phyloP scores from a whole-genome alignment of 768 basidiomycete species.

The Punctularia strigosozonata region DNA sequence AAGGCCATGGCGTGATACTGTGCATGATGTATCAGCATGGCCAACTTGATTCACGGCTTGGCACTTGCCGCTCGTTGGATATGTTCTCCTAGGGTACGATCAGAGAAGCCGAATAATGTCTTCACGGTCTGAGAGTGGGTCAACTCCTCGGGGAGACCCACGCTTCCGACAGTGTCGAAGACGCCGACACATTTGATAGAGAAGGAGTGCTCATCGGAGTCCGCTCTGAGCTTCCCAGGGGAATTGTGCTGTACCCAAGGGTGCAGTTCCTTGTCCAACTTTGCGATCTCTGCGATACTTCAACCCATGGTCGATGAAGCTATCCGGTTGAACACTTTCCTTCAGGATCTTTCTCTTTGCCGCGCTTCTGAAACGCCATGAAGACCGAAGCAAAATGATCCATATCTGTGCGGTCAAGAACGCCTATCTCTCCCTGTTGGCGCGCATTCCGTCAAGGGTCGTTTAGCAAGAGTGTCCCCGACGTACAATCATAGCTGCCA shows the following conservation, averaged over 20 bases:
- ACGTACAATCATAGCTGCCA: constrained; percentile 55
- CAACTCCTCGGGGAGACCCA: constrained; percentile 61
- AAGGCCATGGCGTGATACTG: constrained; percentile 62
- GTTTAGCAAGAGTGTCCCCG: background rate
- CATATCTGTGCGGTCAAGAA: constrained; percentile 64
- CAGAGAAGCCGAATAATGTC: constrained; percentile 55
- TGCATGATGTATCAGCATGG: too few species aligned
- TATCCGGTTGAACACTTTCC: constrained; percentile 20
- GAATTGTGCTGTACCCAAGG: constrained; percentile 44
- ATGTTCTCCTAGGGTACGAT: constrained; percentile 47
- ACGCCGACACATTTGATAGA: constrained; percentile 63
- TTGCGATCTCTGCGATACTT: constrained; percentile 20
- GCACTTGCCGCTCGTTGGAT: constrained; percentile 50
- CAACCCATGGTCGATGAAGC: background rate
- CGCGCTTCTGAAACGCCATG: constrained; percentile 46
- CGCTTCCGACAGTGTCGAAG: constrained; percentile 68
- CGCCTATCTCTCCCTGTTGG: constrained; percentile 54
- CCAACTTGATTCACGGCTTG: too few species aligned
- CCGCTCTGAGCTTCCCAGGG: constrained; percentile 40
- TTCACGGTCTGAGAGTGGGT: constrained; percentile 30
- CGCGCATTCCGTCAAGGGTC: background rate
- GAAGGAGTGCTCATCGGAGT: constrained; percentile 35
- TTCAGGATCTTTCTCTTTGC: constrained; percentile 33
- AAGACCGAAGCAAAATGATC: constrained; percentile 60
- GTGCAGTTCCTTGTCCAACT: constrained; percentile 31